phyloP scores from a whole-genome alignment of 2,329 filamentous ascomycete species.

The Hypoxylon sp. region DNA sequence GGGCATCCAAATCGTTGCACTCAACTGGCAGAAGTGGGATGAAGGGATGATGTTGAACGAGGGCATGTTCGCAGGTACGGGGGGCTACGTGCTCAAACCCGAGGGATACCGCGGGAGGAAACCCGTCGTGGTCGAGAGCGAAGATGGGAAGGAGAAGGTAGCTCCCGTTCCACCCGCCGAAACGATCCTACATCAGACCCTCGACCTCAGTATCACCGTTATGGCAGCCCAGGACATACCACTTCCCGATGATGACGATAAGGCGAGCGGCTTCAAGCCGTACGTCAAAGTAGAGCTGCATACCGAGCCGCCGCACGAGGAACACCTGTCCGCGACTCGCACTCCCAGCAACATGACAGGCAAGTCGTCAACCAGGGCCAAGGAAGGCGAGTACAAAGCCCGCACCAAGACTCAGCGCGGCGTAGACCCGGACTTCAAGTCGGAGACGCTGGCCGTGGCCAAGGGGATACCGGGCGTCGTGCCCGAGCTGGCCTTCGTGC shows the following conservation, averaged over 20 bases:
- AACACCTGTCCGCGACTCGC: slow-evolving; percentile 32
- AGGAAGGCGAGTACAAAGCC: slow-evolving; percentile 69
- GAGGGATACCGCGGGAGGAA: slow-evolving; percentile 62
- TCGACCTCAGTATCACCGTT: slow-evolving; percentile 79
- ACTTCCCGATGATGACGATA: slow-evolving; percentile 67
- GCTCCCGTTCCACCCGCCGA: slow-evolving; percentile 34
- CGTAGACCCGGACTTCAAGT: slow-evolving; percentile 71
- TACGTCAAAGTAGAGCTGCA: slow-evolving; percentile 89
- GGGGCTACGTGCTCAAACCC: slow-evolving; percentile 90
- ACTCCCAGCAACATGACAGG: background rate
- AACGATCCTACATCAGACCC: slow-evolving; percentile 64
- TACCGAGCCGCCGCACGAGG: slow-evolving; percentile 67
- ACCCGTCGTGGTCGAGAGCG: slow-evolving; percentile 31
- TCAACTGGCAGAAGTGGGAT: slow-evolving; percentile 95
- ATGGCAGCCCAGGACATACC: slow-evolving; percentile 82
- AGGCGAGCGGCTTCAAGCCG: slow-evolving; percentile 73
- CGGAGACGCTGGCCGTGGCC: slow-evolving; percentile 69
- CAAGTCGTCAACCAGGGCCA: slow-evolving; percentile 58
- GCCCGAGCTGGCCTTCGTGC: slow-evolving; percentile 78
- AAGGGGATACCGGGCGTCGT: slow-evolving; percentile 66
- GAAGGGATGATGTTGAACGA: slow-evolving; percentile 97
- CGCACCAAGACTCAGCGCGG: slow-evolving; percentile 70
- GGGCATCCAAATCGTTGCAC: slow-evolving; percentile 88
- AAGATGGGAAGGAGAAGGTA: slow-evolving; percentile 43
- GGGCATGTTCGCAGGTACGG: slow-evolving; percentile 86